These are phyloP conservation scores for Trichoderma guizhouense DNA, from an alignment of 2,329 filamentous ascomycete genomes.

Conservation along the genomic window DNA sequence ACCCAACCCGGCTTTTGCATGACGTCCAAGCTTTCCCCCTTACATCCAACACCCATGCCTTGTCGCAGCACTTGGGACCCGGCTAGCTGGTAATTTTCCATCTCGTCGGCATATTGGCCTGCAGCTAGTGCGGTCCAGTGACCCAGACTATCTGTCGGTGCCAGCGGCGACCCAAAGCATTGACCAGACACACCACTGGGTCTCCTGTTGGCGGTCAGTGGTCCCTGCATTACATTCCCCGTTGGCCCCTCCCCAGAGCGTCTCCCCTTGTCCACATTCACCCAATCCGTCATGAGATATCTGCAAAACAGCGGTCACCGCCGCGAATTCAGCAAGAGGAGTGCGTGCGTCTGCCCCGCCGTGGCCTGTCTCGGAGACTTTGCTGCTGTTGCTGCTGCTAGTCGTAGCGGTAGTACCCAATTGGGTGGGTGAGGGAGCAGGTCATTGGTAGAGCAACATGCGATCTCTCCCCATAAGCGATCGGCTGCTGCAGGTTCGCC, in stretches of 20 bases:
- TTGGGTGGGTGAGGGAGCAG: background rate
- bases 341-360: conserved; percentile 3
- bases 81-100: conserved; percentile 15
- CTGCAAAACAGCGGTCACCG: conserved; percentile 7
- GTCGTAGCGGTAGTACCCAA: background rate
- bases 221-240: conserved; percentile 16
- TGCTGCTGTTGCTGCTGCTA: background rate
- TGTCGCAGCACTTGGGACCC: conserved; percentile 3
- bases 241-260: background rate
- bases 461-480: conserved; percentile 7
- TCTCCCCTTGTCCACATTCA: background rate
- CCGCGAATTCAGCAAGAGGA: background rate
- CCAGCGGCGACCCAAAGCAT: background rate
- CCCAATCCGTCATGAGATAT: background rate
- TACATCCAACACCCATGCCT: conserved; percentile 5
- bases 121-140: conserved; percentile 18
- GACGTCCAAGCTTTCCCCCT: background rate
- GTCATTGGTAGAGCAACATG: conserved; percentile 1
- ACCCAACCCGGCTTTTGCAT: background rate
- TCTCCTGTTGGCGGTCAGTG: conserved; percentile 10
- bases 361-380: conserved; percentile 12
- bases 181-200: background rate
- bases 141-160: conserved; percentile 9
- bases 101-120: background rate
- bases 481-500: conserved; percentile 13